Evolutionary conservation across 2,329 filamentous ascomycete species (phyloP).

Genomic region (Curvularia sp.): DNA sequence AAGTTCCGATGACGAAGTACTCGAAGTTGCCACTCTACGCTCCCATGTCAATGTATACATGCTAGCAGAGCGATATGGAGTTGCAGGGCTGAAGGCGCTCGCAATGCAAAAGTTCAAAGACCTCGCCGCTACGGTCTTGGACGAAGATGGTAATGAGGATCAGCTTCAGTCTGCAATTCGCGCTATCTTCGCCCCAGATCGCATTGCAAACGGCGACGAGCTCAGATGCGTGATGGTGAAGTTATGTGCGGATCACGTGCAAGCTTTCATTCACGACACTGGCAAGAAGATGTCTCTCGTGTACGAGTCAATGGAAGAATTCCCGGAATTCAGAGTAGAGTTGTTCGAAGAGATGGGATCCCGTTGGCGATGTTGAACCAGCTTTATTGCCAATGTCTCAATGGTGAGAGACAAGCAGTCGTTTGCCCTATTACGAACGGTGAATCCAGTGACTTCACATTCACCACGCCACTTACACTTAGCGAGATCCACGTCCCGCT

Average conservation of each 20-base stretch:
- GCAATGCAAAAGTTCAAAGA: constrained; percentile 39
- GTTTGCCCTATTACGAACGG: not conserved
- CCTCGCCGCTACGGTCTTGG: constrained; percentile 29
- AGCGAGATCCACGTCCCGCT: not conserved
- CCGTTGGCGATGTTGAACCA: constrained; percentile 29
- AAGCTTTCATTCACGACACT: constrained; percentile 37
- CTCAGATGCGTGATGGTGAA: constrained; percentile 31
- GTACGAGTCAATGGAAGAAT: constrained; percentile 39
- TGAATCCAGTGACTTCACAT: not conserved
- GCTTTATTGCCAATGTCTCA: not conserved
- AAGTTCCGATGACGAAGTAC: constrained; percentile 25
- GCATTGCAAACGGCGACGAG: constrained; percentile 31
- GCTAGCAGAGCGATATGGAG: constrained; percentile 39
- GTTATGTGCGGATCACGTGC: constrained; percentile 41
- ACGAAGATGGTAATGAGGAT: constrained; percentile 33
- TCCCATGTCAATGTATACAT: constrained; percentile 41
- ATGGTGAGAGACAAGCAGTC: not conserved
- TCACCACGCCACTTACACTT: constrained; percentile 1
- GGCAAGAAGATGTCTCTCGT: constrained; percentile 37
- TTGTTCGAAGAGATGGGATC: constrained; percentile 40
- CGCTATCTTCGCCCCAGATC: constrained; percentile 35
- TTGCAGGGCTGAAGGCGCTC: constrained; percentile 34
- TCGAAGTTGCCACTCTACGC: constrained; percentile 31
- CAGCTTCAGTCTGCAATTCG: constrained; percentile 35
- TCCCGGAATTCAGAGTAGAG: constrained; percentile 40